Percentiles rank a stretch among this genome's conserved stretches.
Conservation (phyloP, 106 monocot species). For the Dendrobium officinale region DNA sequence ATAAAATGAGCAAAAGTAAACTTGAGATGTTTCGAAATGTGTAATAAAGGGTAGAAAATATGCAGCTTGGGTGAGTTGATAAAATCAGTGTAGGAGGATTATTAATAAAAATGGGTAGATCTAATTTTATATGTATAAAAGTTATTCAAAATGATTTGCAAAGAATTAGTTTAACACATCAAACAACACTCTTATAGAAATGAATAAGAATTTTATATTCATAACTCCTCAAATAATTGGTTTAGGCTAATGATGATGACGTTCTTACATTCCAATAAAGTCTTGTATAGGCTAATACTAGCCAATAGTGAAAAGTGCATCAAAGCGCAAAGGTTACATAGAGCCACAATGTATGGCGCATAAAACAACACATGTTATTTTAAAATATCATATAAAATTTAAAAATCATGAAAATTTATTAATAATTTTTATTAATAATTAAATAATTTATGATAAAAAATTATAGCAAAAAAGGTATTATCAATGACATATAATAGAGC, state of each 20-base stretch:
- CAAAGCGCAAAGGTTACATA: too few species aligned
- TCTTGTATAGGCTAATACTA: background rate
- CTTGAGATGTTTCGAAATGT: too few species aligned
- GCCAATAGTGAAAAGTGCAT: too few species aligned
- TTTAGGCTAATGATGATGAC: background rate
- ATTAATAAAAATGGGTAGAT: background rate
- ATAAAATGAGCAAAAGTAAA: too few species aligned
- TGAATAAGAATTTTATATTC: background rate
- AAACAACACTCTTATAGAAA: background rate
- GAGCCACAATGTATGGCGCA: too few species aligned
- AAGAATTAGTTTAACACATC: background rate
- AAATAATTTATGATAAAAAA: too few species aligned
- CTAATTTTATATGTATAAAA: background rate
- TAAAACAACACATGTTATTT: too few species aligned
- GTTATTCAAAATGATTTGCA: background rate
- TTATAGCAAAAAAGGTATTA: too few species aligned
- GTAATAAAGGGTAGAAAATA: background rate
- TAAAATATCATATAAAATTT: too few species aligned
- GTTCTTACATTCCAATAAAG: background rate
- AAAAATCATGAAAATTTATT: too few species aligned
- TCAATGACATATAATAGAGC: too few species aligned
- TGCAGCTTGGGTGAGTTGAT: background rate
- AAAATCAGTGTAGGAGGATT: background rate
- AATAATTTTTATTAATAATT: too few species aligned
- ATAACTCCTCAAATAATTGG: background rate